Evolutionary conservation across 345 rosid genomes (phyloP).

Genomic region (Gossypium rotundifolium): DNA sequence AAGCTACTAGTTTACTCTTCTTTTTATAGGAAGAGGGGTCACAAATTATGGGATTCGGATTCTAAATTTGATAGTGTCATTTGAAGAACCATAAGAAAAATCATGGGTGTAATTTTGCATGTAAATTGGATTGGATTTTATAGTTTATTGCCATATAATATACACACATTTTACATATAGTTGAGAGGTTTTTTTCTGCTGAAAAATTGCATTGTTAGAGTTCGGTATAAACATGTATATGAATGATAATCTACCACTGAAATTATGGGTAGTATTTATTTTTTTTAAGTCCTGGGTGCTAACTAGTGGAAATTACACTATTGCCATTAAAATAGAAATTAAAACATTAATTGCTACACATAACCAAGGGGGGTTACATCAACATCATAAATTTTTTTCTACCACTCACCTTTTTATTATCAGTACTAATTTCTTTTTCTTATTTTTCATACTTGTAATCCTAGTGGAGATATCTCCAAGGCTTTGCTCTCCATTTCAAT

Average conservation of each 20-base stretch:
- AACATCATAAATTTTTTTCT: not conserved
- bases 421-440: not conserved
- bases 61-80: too few relatives aligned
- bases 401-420: not conserved
- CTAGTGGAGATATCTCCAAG: conserved; percentile 55
- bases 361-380: not conserved
- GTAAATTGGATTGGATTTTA: too few relatives aligned
- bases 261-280: not conserved
- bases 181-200: too few relatives aligned
- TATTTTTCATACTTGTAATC: conserved; percentile 33
- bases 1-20: not conserved
- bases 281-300: not conserved
- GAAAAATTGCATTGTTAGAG: not conserved
- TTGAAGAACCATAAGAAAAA: too few relatives aligned
- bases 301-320: not conserved
- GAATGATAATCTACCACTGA: not conserved
- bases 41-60: not conserved
- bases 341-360: not conserved
- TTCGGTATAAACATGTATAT: not conserved
- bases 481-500: conserved; percentile 44
- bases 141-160: too few relatives aligned
- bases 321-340: not conserved
- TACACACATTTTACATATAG: too few relatives aligned
- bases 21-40: not conserved
- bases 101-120: too few relatives aligned